Percentiles rank a stretch among this genome's conserved stretches.
phyloP scores from a whole-genome alignment of 2,329 filamentous ascomycete genomes.

The Monilinia fructicola region DNA sequence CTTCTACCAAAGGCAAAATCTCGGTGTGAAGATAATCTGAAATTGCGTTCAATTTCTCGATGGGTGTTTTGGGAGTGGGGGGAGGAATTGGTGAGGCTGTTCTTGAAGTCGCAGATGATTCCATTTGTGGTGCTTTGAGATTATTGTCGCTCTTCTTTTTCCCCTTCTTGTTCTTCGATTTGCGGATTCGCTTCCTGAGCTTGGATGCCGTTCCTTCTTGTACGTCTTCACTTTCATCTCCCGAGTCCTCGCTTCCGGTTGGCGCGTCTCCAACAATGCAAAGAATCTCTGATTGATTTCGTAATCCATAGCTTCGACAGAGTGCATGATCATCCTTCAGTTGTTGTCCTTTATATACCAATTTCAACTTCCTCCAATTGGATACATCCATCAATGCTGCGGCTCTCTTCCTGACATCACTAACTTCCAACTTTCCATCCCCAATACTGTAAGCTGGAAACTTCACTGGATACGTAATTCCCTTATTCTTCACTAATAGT shows the following conservation, averaged over 20 bases:
- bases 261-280: constrained; percentile 56
- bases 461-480: constrained; percentile 64
- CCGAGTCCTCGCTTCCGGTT: constrained; percentile 47
- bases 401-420: constrained; percentile 66
- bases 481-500: constrained; percentile 67
- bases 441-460: constrained; percentile 76
- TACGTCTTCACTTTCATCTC: constrained; percentile 47
- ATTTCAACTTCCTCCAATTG: constrained; percentile 58
- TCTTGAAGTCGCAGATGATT: constrained; percentile 37
- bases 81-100: constrained; percentile 35
- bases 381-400: constrained; percentile 64
- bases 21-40: constrained; percentile 61
- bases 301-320: constrained; percentile 60
- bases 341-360: constrained; percentile 72
- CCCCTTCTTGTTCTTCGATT: constrained; percentile 47
- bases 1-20: constrained; percentile 63
- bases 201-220: constrained; percentile 39
- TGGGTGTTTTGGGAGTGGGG: constrained; percentile 46
- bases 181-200: constrained; percentile 36
- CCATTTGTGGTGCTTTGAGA: constrained; percentile 36
- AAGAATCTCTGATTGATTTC: constrained; percentile 61
- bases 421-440: constrained; percentile 67
- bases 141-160: constrained; percentile 38
- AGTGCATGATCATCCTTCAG: constrained; percentile 62
- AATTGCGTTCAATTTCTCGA: constrained; percentile 67